Evolutionary conservation across 2,329 filamentous ascomycete species (phyloP).

Genomic region (Amphichorda felina): DNA sequence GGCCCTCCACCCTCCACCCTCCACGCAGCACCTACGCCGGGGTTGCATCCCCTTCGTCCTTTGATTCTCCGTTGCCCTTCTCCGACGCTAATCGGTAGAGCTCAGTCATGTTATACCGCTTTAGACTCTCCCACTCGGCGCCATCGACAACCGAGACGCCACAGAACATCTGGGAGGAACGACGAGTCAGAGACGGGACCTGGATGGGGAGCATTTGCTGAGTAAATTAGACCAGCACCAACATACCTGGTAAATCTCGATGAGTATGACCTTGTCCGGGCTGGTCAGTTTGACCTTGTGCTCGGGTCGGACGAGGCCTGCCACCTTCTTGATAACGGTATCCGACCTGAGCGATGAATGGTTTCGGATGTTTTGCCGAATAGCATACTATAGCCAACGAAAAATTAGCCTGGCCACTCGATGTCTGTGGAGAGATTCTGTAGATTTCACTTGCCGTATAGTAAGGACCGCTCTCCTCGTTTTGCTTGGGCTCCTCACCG

Average conservation of each 20-base stretch:
- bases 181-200: too few species aligned
- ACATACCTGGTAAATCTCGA: slow-evolving; percentile 68
- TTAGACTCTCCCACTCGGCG: slow-evolving; percentile 58
- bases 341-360: slow-evolving; percentile 58
- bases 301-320: slow-evolving; percentile 47
- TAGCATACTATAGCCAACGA: slow-evolving; percentile 55
- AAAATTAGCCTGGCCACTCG: not conserved
- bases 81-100: slow-evolving; percentile 37
- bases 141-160: slow-evolving; percentile 69
- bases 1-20: too few species aligned
- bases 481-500: slow-evolving; percentile 26
- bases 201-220: not conserved
- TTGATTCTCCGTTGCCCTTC: slow-evolving; percentile 4
- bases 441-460: not conserved
- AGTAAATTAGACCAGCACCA: slow-evolving; percentile 2
- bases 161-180: slow-evolving; percentile 53
- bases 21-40: too few species aligned
- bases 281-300: slow-evolving; percentile 69
- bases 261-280: slow-evolving; percentile 68
- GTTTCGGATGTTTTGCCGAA: slow-evolving; percentile 66
- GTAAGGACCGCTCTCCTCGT: slow-evolving; percentile 4
- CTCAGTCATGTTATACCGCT: slow-evolving; percentile 68
- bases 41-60: slow-evolving; percentile 5
- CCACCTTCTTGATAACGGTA: slow-evolving; percentile 59
- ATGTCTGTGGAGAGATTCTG: too few species aligned